phyloP scores from a whole-genome alignment of 495 filamentous ascomycete genomes.

The Neurospora cerealis region DNA sequence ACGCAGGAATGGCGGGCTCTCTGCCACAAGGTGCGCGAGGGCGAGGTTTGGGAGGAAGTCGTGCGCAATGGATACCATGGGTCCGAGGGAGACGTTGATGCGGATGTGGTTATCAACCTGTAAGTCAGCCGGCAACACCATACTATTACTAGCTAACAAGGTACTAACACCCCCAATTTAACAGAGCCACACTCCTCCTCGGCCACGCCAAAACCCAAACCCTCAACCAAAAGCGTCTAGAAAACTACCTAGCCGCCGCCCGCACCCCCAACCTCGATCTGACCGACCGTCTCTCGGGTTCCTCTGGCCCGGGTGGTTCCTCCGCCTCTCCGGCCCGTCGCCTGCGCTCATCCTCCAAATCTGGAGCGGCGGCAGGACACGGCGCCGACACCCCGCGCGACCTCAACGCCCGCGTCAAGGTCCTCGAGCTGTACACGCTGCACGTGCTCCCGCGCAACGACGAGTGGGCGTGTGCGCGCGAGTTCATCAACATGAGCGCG shows the following conservation, averaged over 20 bases:
- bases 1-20: constrained; percentile 71
- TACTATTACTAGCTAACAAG: not conserved
- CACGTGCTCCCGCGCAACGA: constrained; percentile 84
- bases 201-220: constrained; percentile 75
- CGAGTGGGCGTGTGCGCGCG: constrained; percentile 88
- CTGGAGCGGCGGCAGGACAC: constrained; percentile 13
- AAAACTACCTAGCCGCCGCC: constrained; percentile 78
- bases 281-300: constrained; percentile 42
- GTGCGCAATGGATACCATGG: constrained; percentile 77
- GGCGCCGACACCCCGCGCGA: constrained; percentile 73
- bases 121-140: constrained; percentile 30
- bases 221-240: constrained; percentile 76
- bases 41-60: constrained; percentile 86
- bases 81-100: constrained; percentile 79
- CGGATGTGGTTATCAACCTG: constrained; percentile 90
- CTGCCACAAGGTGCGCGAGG: constrained; percentile 70
- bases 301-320: not conserved
- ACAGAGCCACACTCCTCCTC: constrained; percentile 73
- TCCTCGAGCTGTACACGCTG: constrained; percentile 87
- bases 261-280: constrained; percentile 56
- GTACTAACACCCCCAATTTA: constrained; percentile 3
- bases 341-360: constrained; percentile 26
- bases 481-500: constrained; percentile 76
- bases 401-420: constrained; percentile 64
- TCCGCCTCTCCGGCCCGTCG: constrained; percentile 14